A percentile compares a stretch with the other conserved stretches of the same genome.
These are phyloP conservation scores for Fulvia fulva DNA, from an alignment of 2,329 filamentous ascomycete genomes.

Conservation along the genomic window DNA sequence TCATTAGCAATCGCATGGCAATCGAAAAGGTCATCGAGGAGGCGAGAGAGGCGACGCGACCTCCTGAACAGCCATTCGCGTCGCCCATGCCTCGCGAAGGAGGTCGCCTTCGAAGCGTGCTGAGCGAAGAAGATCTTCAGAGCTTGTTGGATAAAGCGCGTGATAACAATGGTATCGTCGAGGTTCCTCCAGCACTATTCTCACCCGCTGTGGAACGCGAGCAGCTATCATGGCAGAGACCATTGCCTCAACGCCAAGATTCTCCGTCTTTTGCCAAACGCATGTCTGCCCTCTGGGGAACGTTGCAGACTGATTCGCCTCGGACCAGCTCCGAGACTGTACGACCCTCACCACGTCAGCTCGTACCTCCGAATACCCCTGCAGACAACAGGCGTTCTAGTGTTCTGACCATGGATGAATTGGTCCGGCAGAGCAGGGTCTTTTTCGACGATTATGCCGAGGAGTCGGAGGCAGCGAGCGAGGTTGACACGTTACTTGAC, in stretches of 20 bases:
- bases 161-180: constrained; percentile 27
- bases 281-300: constrained; percentile 29
- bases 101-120: constrained; percentile 31
- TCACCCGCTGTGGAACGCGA: constrained; percentile 19
- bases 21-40: constrained; percentile 67
- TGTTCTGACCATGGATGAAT: constrained; percentile 38
- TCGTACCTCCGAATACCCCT: constrained; percentile 9
- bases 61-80: constrained; percentile 28
- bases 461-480: constrained; percentile 10
- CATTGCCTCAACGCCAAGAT: constrained; percentile 18
- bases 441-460: constrained; percentile 44
- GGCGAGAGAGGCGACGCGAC: constrained; percentile 46
- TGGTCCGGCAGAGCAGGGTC: constrained; percentile 44
- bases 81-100: constrained; percentile 24
- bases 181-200: constrained; percentile 24
- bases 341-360: constrained; percentile 14
- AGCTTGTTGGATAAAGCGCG: constrained; percentile 37
- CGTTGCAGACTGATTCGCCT: constrained; percentile 14
- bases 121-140: constrained; percentile 47
- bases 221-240: constrained; percentile 9
- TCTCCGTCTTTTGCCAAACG: constrained; percentile 31
- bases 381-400: constrained; percentile 25
- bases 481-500: constrained; percentile 7
- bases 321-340: constrained; percentile 23
- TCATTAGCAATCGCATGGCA: constrained; percentile 80